A percentile compares a stretch with the other conserved stretches of the same genome.
Conservation (phyloP, 306 rosid genomes). For the Elaeagnus macrophylla region DNA sequence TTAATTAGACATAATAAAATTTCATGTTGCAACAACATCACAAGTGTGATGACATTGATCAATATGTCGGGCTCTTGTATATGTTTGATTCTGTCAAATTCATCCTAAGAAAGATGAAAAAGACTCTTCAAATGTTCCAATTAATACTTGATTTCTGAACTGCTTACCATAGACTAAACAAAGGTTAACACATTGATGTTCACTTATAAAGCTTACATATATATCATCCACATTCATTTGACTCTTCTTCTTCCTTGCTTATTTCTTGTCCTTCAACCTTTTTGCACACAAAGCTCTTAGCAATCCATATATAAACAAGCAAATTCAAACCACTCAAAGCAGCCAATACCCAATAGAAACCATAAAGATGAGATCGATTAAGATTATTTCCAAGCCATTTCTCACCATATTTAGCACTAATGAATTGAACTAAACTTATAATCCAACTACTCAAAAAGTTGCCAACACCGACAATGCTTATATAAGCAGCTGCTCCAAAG, state of each 20-base stretch:
- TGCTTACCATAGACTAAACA: no score
- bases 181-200: no score
- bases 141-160: no score
- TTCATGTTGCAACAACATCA: no score
- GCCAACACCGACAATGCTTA: constrained; percentile 59
- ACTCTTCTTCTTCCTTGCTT: neutral
- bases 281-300: constrained; percentile 47
- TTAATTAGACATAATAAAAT: no score
- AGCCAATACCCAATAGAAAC: constrained; percentile 61
- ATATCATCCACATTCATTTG: no score
- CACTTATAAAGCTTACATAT: no score
- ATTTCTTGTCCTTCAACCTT: constrained; percentile 24
- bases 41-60: no score
- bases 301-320: constrained; percentile 35
- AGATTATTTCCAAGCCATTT: constrained; percentile 59
- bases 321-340: constrained; percentile 47
- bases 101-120: no score
- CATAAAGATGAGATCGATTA: constrained; percentile 54
- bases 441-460: constrained; percentile 39
- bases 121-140: no score
- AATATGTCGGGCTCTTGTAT: no score
- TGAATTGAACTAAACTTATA: constrained; percentile 29
- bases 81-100: no score
- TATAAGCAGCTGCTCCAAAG: constrained; percentile 70
- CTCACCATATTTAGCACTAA: constrained; percentile 22